Evolutionary conservation across 768 basidiomycete genomes (phyloP).

Genomic region (Kwoniella botswanensis): DNA sequence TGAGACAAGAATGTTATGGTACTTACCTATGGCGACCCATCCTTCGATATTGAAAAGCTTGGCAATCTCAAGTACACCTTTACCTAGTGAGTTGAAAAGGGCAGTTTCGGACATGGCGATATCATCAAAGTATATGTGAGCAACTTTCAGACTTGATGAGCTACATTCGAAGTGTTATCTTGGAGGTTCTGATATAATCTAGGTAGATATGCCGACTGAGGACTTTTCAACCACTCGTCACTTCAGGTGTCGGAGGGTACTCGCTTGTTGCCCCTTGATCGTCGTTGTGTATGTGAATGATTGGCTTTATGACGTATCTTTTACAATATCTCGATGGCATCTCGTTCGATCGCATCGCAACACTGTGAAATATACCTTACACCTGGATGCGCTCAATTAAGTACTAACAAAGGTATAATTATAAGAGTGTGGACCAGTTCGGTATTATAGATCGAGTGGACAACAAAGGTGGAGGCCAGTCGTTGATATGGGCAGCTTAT

Average conservation of each 20-base stretch:
- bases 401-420: not conserved
- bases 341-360: not conserved
- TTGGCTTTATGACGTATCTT: not conserved
- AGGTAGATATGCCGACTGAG: too few relatives aligned
- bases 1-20: not conserved
- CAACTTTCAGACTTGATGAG: too few relatives aligned
- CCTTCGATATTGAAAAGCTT: constrained; percentile 54
- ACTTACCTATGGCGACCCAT: constrained; percentile 54
- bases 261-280: not conserved
- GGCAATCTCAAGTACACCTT: constrained; percentile 33
- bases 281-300: not conserved
- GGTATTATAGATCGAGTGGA: not conserved
- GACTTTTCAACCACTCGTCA: too few relatives aligned
- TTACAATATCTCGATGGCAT: not conserved
- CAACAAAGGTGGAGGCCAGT: not conserved
- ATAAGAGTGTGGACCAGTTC: not conserved
- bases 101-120: constrained; percentile 9
- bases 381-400: not conserved
- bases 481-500: too few relatives aligned
- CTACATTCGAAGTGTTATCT: too few relatives aligned
- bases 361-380: too few relatives aligned
- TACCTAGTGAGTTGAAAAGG: constrained; percentile 30
- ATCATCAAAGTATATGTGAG: too few relatives aligned
- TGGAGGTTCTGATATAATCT: not conserved
- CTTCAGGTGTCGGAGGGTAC: not conserved